Evolutionary conservation across 208 protist species (phyloP).

Genomic region (Trypanosoma mega): DNA sequence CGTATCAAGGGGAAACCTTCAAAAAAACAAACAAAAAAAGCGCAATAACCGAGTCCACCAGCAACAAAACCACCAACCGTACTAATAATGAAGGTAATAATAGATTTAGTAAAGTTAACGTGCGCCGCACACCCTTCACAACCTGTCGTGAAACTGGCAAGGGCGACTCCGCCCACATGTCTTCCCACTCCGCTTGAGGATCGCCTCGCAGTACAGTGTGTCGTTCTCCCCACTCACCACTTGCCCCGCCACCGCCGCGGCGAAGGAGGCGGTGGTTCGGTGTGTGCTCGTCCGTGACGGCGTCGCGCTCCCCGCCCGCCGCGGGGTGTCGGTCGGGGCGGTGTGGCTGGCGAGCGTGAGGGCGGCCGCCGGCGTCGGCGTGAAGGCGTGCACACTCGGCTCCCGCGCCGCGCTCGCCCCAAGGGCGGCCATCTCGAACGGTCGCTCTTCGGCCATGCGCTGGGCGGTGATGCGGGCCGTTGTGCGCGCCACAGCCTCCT

Average conservation of each 20-base stretch:
- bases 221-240: not conserved
- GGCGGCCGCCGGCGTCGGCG: constrained; percentile 18
- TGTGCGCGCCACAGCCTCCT: constrained; percentile 21
- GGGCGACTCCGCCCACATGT: constrained; percentile 43
- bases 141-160: constrained; percentile 49
- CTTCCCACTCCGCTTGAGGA: constrained; percentile 50
- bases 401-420: constrained; percentile 7
- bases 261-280: not conserved
- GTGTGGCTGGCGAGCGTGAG: not conserved
- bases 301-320: not conserved
- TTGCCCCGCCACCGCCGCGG: not conserved
- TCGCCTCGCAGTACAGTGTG: constrained; percentile 36
- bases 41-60: too few species aligned
- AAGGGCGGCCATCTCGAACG: not conserved
- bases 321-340: not conserved
- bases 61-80: too few species aligned
- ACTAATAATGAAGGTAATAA: too few species aligned
- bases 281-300: not conserved
- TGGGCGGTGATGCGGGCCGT: constrained; percentile 15
- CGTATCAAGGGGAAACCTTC: too few species aligned
- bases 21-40: too few species aligned
- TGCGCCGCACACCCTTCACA: constrained; percentile 9
- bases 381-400: not conserved
- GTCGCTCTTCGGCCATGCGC: constrained; percentile 1
- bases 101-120: too few species aligned